These are phyloP conservation scores for Cyberlindnera americana DNA, from an alignment of 805 yeast species.

Conservation along the genomic window DNA sequence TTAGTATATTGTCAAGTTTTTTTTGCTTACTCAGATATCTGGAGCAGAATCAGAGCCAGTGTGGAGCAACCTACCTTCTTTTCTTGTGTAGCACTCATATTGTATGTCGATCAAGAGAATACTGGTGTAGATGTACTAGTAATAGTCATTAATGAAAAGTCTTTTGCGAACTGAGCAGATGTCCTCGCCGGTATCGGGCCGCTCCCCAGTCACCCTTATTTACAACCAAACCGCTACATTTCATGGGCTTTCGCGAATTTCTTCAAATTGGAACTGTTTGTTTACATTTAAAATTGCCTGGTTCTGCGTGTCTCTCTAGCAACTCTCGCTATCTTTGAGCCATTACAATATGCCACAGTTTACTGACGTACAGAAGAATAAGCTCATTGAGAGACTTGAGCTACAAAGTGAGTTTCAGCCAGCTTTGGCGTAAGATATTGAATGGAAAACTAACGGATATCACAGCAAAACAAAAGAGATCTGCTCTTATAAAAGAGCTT, in stretches of 20 bases:
- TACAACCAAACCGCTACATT: no score
- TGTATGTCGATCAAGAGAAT: no score
- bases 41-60: background rate
- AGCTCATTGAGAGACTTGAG: conserved; percentile 22
- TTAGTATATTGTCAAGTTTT: conserved; percentile 1
- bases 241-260: no score
- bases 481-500: conserved; percentile 15
- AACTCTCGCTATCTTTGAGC: no score
- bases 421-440: no score
- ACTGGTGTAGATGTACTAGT: no score
- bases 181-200: conserved; percentile 5
- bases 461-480: conserved; percentile 21
- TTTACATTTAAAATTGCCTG: background rate
- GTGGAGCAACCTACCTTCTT: conserved; percentile 7
- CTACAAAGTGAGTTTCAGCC: conserved; percentile 21
- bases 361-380: conserved; percentile 14
- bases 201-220: background rate
- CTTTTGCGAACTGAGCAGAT: no score
- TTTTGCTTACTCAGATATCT: no score
- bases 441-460: no score
- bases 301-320: no score
- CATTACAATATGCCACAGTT: conserved; percentile 10
- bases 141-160: no score
- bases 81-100: conserved; percentile 1
- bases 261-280: no score